Evolutionary conservation across 1,284 basidiomycete genomes (phyloP).

Genomic region (Irpex lacteus): DNA sequence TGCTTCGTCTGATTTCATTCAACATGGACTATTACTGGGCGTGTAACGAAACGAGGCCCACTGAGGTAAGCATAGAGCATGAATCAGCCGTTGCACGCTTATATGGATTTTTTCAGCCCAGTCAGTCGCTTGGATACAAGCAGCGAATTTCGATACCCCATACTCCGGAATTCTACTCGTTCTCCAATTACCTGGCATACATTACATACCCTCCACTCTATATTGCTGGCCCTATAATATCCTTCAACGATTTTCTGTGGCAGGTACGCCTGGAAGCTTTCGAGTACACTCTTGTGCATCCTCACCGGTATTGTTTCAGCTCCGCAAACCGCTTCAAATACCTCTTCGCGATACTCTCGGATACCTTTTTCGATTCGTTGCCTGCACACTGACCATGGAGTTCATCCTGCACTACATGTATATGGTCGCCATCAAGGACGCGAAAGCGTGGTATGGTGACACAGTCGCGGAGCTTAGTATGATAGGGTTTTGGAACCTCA

Average conservation of each 20-base stretch:
- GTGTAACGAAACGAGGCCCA: conserved; percentile 33
- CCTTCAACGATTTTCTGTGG: conserved; percentile 93
- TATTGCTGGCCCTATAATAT: conserved; percentile 94
- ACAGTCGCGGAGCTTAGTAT: conserved; percentile 83
- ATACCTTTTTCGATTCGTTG: conserved; percentile 75
- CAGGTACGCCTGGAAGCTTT: conserved; percentile 58
- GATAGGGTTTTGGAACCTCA: conserved; percentile 97
- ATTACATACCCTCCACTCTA: conserved; percentile 90
- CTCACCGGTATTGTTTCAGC: conserved; percentile 36
- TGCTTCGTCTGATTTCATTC: conserved; percentile 92
- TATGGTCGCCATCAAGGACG: conserved; percentile 95
- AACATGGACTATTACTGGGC: conserved; percentile 93
- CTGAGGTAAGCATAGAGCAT: conserved; percentile 38
- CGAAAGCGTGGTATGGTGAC: conserved; percentile 71
- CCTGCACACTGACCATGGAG: conserved; percentile 86
- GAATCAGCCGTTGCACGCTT: no score
- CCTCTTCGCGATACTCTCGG: conserved; percentile 33
- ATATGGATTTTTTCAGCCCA: conserved; percentile 24
- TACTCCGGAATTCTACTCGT: conserved; percentile 48
- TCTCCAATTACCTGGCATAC: conserved; percentile 70
- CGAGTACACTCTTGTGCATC: background rate
- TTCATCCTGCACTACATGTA: conserved; percentile 93
- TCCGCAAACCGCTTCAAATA: conserved; percentile 49
- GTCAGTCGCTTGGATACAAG: conserved; percentile 45
- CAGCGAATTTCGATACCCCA: conserved; percentile 52